phyloP scores from a whole-genome alignment of 306 rosid species.

The Astragalus glycyphyllos region DNA sequence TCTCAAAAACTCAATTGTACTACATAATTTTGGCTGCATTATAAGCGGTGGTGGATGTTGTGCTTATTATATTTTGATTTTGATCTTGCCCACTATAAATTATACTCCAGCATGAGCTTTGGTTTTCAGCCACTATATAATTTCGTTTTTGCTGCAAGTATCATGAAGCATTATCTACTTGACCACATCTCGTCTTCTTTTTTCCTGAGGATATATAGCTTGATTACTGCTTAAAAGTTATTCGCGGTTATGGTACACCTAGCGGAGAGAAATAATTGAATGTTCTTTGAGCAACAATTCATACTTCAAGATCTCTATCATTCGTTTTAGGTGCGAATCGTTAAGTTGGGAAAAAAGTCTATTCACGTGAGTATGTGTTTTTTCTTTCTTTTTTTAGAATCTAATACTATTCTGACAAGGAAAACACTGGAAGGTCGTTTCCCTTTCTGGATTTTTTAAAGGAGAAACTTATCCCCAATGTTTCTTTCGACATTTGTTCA shows the following conservation, averaged over 20 bases:
- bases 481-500: not conserved
- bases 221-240: conserved; percentile 21
- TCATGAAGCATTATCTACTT: conserved; percentile 17
- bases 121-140: not conserved
- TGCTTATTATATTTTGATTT: conserved; percentile 34
- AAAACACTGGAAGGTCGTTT: not conserved
- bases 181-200: not conserved
- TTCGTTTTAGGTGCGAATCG: conserved; percentile 9
- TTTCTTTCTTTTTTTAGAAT: not conserved
- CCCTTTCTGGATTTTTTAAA: not conserved
- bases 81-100: conserved; percentile 5
- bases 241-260: too few relatives aligned
- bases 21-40: conserved; percentile 19
- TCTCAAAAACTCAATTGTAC: conserved; percentile 26
- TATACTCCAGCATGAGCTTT: conserved; percentile 10
- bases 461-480: not conserved
- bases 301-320: not conserved
- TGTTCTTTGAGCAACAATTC: too few relatives aligned
- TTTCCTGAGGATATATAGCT: not conserved
- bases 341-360: not conserved
- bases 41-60: not conserved
- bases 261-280: conserved; percentile 3
- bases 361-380: not conserved
- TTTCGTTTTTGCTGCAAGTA: conserved; percentile 27
- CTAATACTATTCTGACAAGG: not conserved